Evolutionary conservation across 2,329 filamentous ascomycete genomes (phyloP), one percentile per base, ranked within the genome.

Genomic region (Arthrobotrys megalospora): DNA sequence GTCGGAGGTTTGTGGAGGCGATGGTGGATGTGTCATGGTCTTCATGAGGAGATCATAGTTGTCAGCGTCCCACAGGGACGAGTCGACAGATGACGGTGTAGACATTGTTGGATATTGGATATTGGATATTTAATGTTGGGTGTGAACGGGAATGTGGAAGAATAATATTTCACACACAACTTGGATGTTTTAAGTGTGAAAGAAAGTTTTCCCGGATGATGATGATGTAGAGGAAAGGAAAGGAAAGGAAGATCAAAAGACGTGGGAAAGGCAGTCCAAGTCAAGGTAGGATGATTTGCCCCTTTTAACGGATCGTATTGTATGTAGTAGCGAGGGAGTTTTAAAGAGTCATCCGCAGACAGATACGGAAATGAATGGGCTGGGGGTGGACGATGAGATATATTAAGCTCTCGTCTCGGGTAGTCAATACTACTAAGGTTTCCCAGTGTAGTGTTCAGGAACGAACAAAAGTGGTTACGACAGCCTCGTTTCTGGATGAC

Each of bases 41-140:
- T 78, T 78, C 38, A 78, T 72, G 14, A 78, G 45, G 7, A 67
- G 53, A 48, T 78, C 75, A 48, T 78, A 78, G 75, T 68, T 78
- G 32, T 72, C 75, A 45, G 60, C 41, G 24, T 72, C 75, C 75
- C 75, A 78, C 16, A 77, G 24, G 6, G 48, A 34, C n/a, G 70
- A 38, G 8, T 72, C 75, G 10, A 63, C 45, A 52, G 75, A 47
- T 12, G 67, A 52, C 10, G 75, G 75, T 14, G 67, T 71, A 24
- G 67, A 43, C 75, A 78, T 77, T 45, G 58, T 47, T 43, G 16
- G 14, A 43, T 63, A 34, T 36, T 16, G 32, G 38, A 21, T 19
- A n/a, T 32, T 43, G 21, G 6, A 14, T 36, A 60, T 60, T 8
- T 32, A 32, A 32, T 36, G 36, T 36, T 45, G n/a, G n/a, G 47